Conservation (phyloP, 1,284 basidiomycete genomes). For the Ganoderma multipileum region DNA sequence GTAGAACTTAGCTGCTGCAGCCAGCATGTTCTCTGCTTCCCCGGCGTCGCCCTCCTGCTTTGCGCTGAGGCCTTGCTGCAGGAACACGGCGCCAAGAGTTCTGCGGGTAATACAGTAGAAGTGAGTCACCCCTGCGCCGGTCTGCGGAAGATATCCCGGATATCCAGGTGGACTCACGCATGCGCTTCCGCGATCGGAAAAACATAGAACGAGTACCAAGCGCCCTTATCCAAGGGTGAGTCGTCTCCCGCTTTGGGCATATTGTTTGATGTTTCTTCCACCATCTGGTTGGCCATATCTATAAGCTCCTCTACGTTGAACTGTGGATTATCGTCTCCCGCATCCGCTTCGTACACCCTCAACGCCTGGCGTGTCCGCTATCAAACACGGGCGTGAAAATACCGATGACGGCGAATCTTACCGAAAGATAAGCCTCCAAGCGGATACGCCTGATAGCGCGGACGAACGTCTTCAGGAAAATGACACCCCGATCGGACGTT, state of each 20-base stretch:
- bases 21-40: slow-evolving; percentile 24
- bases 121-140: background rate
- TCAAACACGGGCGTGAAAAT: background rate
- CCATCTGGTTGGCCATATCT: slow-evolving; percentile 29
- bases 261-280: slow-evolving; percentile 28
- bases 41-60: slow-evolving; percentile 24
- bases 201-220: slow-evolving; percentile 32
- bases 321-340: slow-evolving; percentile 4
- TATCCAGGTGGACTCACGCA: slow-evolving; percentile 17
- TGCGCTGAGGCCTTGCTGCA: slow-evolving; percentile 28
- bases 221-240: slow-evolving; percentile 27
- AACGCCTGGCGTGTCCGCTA: slow-evolving; percentile 16
- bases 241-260: slow-evolving; percentile 24
- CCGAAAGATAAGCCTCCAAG: slow-evolving; percentile 41
- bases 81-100: slow-evolving; percentile 26
- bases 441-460: slow-evolving; percentile 42
- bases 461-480: slow-evolving; percentile 43
- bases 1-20: slow-evolving; percentile 29
- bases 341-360: slow-evolving; percentile 17
- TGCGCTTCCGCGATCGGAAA: slow-evolving; percentile 31
- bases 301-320: slow-evolving; percentile 28
- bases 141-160: background rate
- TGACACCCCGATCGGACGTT: slow-evolving; percentile 37
- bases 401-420: slow-evolving; percentile 23
- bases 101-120: slow-evolving; percentile 7